These are phyloP conservation scores for Hypoxylon sp. DNA, from an alignment of 2,329 filamentous ascomycete genomes.

Conservation along the genomic window DNA sequence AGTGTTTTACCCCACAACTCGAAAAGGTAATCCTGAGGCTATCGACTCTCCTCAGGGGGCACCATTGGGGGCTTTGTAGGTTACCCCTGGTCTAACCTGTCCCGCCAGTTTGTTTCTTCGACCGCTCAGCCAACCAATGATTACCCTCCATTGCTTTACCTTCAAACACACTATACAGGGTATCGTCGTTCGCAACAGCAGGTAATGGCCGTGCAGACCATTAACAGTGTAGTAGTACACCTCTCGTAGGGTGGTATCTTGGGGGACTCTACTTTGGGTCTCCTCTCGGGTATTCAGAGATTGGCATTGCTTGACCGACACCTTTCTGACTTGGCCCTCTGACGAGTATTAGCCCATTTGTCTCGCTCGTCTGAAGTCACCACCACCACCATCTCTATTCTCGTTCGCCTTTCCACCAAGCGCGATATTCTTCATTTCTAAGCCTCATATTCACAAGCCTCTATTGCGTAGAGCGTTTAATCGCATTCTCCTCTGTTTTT, in stretches of 20 bases:
- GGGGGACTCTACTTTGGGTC: conserved; percentile 1
- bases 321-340: conserved; percentile 15
- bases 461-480: conserved; percentile 42
- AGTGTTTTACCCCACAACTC: conserved; percentile 45
- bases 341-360: conserved; percentile 10
- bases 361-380: conserved; percentile 22
- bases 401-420: conserved; percentile 32
- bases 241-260: conserved; percentile 28
- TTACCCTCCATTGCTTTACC: conserved; percentile 26
- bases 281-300: conserved; percentile 35
- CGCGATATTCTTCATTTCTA: conserved; percentile 35
- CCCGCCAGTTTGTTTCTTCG: conserved; percentile 39
- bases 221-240: conserved; percentile 47
- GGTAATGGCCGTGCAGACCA: conserved; percentile 31
- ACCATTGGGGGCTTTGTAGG: conserved; percentile 3
- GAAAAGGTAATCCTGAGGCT: conserved; percentile 45
- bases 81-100: conserved; percentile 17
- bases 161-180: conserved; percentile 45
- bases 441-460: conserved; percentile 23
- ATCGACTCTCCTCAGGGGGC: conserved; percentile 35
- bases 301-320: conserved; percentile 6
- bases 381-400: conserved; percentile 26
- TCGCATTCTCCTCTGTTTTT: conserved; percentile 38
- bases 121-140: conserved; percentile 44
- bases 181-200: conserved; percentile 32